Conservation (phyloP, 148 eudicot genomes). For the Beta vulgaris region DNA sequence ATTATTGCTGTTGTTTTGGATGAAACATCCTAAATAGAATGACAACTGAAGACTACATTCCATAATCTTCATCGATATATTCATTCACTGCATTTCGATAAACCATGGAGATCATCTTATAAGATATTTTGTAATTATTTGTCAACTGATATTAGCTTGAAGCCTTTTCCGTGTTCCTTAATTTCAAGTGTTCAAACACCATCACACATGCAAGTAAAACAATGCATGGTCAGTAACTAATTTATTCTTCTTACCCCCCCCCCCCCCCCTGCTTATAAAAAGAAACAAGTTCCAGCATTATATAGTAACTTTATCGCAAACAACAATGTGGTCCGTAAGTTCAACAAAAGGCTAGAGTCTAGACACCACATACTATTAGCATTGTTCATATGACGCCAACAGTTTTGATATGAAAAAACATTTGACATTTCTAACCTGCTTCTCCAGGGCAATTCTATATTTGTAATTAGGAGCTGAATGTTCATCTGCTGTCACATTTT, state of each 20-base stretch:
- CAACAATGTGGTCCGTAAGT: background rate
- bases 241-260: background rate
- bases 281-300: background rate
- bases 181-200: background rate
- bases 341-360: background rate
- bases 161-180: background rate
- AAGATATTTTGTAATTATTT: background rate
- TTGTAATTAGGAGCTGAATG: constrained; percentile 65
- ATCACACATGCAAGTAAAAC: background rate
- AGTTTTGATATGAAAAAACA: background rate
- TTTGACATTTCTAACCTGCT: constrained; percentile 58
- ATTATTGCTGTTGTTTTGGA: too few species aligned
- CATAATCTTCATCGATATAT: background rate
- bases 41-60: background rate
- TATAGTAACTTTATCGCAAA: background rate
- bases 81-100: background rate
- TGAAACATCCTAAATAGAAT: too few species aligned
- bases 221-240: background rate
- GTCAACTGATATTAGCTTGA: background rate
- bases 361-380: background rate
- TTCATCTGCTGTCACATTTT: constrained; percentile 57
- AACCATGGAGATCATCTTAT: background rate
- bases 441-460: constrained; percentile 81
- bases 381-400: background rate
- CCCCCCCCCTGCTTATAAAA: background rate